These are phyloP conservation scores for Catunica adiposa DNA, from an alignment of 2,329 filamentous ascomycete species.

Conservation along the genomic window DNA sequence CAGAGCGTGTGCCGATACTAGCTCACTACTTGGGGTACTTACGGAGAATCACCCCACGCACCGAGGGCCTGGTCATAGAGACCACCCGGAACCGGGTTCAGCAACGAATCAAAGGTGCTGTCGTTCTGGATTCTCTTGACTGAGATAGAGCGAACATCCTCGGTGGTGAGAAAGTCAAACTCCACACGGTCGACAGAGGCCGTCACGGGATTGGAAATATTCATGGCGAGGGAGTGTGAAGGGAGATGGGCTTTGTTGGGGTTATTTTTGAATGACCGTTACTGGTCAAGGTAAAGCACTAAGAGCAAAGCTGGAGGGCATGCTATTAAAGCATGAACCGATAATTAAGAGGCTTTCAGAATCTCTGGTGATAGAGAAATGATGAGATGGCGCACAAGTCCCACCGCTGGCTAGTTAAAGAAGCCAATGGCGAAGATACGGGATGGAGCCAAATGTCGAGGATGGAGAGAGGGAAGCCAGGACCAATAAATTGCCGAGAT, in stretches of 20 bases:
- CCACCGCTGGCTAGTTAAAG: too few species aligned
- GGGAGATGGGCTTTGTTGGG: not conserved
- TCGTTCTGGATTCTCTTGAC: slow-evolving; percentile 90
- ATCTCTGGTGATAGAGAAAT: too few species aligned
- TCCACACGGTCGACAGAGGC: slow-evolving; percentile 76
- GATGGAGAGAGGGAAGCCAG: not conserved
- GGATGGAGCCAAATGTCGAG: not conserved
- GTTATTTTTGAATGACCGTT: not conserved
- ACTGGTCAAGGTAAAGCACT: not conserved
- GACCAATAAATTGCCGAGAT: not conserved
- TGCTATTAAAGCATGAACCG: not conserved
- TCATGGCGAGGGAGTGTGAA: slow-evolving; percentile 30
- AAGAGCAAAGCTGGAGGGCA: not conserved
- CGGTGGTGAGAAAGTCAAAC: slow-evolving; percentile 67
- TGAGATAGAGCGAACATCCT: slow-evolving; percentile 76
- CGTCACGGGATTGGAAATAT: slow-evolving; percentile 64
- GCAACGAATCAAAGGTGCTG: slow-evolving; percentile 79
- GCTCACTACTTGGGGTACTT: slow-evolving; percentile 18
- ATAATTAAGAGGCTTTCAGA: not conserved
- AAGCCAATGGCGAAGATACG: too few species aligned
- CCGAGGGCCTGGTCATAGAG: slow-evolving; percentile 86
- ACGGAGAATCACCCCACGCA: slow-evolving; percentile 74
- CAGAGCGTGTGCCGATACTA: too few species aligned
- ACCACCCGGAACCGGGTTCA: slow-evolving; percentile 78
- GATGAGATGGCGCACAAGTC: too few species aligned